Conservation (phyloP, 2,329 filamentous ascomycete species). For the Zopfia rhizophila region DNA sequence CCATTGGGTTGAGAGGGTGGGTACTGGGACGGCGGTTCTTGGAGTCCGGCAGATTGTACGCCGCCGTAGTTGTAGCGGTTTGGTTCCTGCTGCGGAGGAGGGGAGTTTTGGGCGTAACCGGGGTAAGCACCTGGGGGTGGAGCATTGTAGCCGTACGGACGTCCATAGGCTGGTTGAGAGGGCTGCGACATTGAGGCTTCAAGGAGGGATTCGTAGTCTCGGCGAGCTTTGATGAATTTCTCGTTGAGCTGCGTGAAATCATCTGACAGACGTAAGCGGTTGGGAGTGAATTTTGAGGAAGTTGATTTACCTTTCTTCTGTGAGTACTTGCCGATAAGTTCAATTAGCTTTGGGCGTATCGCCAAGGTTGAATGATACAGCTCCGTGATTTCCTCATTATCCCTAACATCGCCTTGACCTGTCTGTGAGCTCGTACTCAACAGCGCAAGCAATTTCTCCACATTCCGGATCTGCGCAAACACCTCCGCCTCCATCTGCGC, state of each 20-base stretch:
- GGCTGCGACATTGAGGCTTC: slow-evolving; percentile 97
- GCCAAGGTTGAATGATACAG: slow-evolving; percentile 92
- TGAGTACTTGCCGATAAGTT: slow-evolving; percentile 98
- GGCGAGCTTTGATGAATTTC: slow-evolving; percentile 98
- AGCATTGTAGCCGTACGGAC: slow-evolving; percentile 55
- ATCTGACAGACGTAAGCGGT: slow-evolving; percentile 65
- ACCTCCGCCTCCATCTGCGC: slow-evolving; percentile 92
- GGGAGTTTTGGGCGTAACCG: slow-evolving; percentile 43
- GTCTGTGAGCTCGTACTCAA: slow-evolving; percentile 78
- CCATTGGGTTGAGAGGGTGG: slow-evolving; percentile 46
- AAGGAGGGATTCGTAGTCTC: slow-evolving; percentile 95
- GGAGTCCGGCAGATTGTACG: slow-evolving; percentile 40
- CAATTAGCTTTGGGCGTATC: slow-evolving; percentile 95
- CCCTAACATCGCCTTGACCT: slow-evolving; percentile 72
- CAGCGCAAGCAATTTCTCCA: slow-evolving; percentile 85
- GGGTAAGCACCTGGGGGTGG: slow-evolving; percentile 41
- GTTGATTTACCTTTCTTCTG: slow-evolving; percentile 86
- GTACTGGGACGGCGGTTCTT: slow-evolving; percentile 50
- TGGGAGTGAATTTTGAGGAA: not conserved
- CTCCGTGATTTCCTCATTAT: slow-evolving; percentile 95
- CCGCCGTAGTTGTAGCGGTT: slow-evolving; percentile 40
- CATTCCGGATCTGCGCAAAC: slow-evolving; percentile 80
- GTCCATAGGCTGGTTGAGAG: slow-evolving; percentile 80
- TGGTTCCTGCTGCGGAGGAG: slow-evolving; percentile 47
- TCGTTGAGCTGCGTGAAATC: slow-evolving; percentile 99